Evolutionary conservation across 2,329 filamentous ascomycete genomes (phyloP), one percentile per base, ranked within the genome.

Genomic region (Aspergillus amoenus): DNA sequence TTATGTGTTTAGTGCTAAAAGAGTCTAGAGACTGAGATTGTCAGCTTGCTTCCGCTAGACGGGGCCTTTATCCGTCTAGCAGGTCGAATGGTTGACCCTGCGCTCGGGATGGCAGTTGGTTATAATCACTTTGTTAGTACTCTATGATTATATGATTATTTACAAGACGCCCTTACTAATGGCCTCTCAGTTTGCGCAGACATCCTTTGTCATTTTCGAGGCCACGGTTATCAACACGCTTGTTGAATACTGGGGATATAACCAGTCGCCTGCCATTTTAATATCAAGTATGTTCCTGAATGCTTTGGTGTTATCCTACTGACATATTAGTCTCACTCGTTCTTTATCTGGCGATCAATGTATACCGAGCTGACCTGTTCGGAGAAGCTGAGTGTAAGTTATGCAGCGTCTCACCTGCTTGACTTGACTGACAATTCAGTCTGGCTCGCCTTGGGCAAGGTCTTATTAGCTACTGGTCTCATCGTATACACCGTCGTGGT

Each of bases 171-270:
- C 5, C n/a, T 3, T 12, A 30, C 18, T 44, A 37, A 43, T 44
- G 9, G 3, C 17, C 2, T 21, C 18, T 52, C 30, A 52, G 50
- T 52, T 52, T 21, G 50, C 50, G 12, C 50, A 52, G 39, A 52
- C 50, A 15, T 45, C 50, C 17, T 52, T 39, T 52, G 41, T 52
- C 41, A 52, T 52, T 24, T 52, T 52, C 13, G 50, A 52, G 41
- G 41, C 50, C 18, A 52, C 50, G 1, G 41, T 52, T 18, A 52
- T 52, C 40, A 45, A 52, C 18, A 52, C 50, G 13, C 41, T 52
- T 9, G 50, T 52, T 13, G 27, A 52, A 11, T 52, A 45, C 41
- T 52, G 50, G 41, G 50, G 41, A 2, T 52, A 52, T 27, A 52
- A 52, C 6, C 50, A 45, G 27, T 52, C 40, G 13, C 50, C 50